Conservation (phyloP, 106 monocot genomes). For the Apostasia ramifera region DNA sequence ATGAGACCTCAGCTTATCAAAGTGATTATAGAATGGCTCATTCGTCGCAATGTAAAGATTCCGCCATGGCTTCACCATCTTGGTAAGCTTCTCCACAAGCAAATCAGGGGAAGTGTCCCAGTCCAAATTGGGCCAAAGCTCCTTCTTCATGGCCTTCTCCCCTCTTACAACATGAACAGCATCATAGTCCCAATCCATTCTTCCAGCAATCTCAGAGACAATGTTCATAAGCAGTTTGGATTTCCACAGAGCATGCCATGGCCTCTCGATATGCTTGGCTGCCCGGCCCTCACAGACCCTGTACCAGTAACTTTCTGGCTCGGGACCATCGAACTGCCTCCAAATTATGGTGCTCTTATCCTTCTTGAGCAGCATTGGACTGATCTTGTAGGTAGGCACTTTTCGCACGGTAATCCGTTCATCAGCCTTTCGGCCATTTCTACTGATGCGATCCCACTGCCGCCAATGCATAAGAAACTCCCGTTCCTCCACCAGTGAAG, state of each 20-base stretch:
- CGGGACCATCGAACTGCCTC: slow-evolving; percentile 74
- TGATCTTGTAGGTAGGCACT: slow-evolving; percentile 64
- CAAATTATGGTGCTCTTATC: slow-evolving; percentile 63
- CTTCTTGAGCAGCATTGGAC: slow-evolving; percentile 73
- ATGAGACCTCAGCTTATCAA: slow-evolving; percentile 74
- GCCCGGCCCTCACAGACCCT: slow-evolving; percentile 67
- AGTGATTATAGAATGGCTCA: slow-evolving; percentile 77
- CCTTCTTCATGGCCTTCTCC: slow-evolving; percentile 57
- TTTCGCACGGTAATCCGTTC: slow-evolving; percentile 37
- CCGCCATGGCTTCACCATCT: slow-evolving; percentile 37
- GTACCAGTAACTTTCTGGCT: slow-evolving; percentile 88
- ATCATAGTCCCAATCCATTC: slow-evolving; percentile 84
- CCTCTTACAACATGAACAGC: slow-evolving; percentile 69
- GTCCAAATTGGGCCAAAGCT: slow-evolving; percentile 64
- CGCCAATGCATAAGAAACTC: slow-evolving; percentile 68
- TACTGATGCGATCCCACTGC: slow-evolving; percentile 31
- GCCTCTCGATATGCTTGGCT: slow-evolving; percentile 21
- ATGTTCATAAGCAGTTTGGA: slow-evolving; percentile 75
- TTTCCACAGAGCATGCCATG: slow-evolving; percentile 58
- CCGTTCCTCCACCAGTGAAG: slow-evolving; percentile 59
- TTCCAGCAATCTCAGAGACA: slow-evolving; percentile 54
- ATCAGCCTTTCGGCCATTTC: slow-evolving; percentile 2
- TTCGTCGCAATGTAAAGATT: slow-evolving; percentile 78
- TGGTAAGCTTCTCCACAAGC: slow-evolving; percentile 37
- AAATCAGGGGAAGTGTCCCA: slow-evolving; percentile 53